Evolutionary conservation across 768 basidiomycete genomes (phyloP).

Genomic region (Hortiboletus campestris): DNA sequence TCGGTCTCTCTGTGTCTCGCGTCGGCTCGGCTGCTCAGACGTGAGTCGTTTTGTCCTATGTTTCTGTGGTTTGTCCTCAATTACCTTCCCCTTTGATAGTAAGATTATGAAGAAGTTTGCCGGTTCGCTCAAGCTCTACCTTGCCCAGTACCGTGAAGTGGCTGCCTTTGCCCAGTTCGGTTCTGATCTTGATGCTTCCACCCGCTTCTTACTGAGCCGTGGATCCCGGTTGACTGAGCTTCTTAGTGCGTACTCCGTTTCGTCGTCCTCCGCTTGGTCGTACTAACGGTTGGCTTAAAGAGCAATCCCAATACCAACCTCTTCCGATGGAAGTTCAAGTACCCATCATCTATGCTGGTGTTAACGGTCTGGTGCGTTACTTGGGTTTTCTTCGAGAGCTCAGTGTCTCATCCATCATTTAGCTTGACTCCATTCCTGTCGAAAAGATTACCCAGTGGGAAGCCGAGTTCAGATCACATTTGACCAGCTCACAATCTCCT

Average conservation of each 20-base stretch:
- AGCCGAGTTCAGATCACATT: slow-evolving; percentile 85
- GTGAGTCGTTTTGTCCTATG: slow-evolving; percentile 46
- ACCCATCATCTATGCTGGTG: slow-evolving; percentile 98
- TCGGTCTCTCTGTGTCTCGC: slow-evolving; percentile 99
- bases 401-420: not conserved
- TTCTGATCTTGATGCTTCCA: slow-evolving; percentile 99
- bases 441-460: slow-evolving; percentile 95
- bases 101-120: slow-evolving; percentile 99
- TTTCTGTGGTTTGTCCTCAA: not conserved
- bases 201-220: slow-evolving; percentile 96
- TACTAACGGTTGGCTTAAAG: slow-evolving; percentile 39
- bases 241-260: slow-evolving; percentile 54
- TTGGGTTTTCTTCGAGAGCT: not conserved
- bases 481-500: slow-evolving; percentile 65
- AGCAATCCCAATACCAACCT: slow-evolving; percentile 98
- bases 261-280: not conserved
- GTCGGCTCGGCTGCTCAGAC: slow-evolving; percentile 99
- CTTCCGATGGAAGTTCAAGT: slow-evolving; percentile 95
- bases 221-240: slow-evolving; percentile 98
- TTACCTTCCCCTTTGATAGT: slow-evolving; percentile 35
- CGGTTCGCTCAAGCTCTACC: slow-evolving; percentile 99
- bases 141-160: slow-evolving; percentile 99
- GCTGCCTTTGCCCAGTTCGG: slow-evolving; percentile 99
- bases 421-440: slow-evolving; percentile 94
- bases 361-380: slow-evolving; percentile 87